Evolutionary conservation across 2,329 filamentous ascomycete species (phyloP).

Genomic region (Sphaerulina vaccinii): DNA sequence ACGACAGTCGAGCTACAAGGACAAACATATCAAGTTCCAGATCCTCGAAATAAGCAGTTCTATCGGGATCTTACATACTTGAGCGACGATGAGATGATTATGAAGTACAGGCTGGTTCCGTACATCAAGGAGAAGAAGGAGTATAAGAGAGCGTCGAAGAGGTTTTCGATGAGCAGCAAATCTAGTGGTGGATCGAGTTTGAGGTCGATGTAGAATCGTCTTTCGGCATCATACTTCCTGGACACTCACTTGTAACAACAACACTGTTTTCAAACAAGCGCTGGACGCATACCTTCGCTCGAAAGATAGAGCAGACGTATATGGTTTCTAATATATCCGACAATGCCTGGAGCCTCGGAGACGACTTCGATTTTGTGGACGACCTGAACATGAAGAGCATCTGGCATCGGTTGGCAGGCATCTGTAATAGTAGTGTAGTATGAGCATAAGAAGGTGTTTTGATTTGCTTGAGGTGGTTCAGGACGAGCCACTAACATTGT

Average conservation of each 20-base stretch:
- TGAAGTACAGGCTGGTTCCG: conserved; percentile 16
- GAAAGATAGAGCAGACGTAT: too few relatives aligned
- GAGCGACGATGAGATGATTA: conserved; percentile 20
- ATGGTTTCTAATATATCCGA: too few relatives aligned
- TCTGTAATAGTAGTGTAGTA: too few relatives aligned
- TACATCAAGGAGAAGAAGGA: conserved; percentile 15
- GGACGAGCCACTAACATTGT: too few relatives aligned
- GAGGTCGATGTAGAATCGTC: not conserved
- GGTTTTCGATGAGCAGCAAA: conserved; percentile 1
- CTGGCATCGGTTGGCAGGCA: too few relatives aligned
- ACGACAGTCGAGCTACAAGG: conserved; percentile 19
- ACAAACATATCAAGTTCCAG: conserved; percentile 16
- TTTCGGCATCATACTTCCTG: not conserved
- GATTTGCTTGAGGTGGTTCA: too few relatives aligned
- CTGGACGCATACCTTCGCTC: not conserved
- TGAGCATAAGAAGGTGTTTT: too few relatives aligned
- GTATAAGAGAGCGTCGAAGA: not conserved
- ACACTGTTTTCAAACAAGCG: not conserved
- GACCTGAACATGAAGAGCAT: too few relatives aligned
- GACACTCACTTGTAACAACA: not conserved
- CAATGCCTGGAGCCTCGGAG: too few relatives aligned
- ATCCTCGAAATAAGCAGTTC: conserved; percentile 13
- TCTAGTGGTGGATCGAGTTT: not conserved
- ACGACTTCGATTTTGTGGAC: too few relatives aligned
- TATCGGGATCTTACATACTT: conserved; percentile 21